These are phyloP conservation scores for Biancaea sappan DNA, from an alignment of 306 rosid genomes.

Conservation along the genomic window DNA sequence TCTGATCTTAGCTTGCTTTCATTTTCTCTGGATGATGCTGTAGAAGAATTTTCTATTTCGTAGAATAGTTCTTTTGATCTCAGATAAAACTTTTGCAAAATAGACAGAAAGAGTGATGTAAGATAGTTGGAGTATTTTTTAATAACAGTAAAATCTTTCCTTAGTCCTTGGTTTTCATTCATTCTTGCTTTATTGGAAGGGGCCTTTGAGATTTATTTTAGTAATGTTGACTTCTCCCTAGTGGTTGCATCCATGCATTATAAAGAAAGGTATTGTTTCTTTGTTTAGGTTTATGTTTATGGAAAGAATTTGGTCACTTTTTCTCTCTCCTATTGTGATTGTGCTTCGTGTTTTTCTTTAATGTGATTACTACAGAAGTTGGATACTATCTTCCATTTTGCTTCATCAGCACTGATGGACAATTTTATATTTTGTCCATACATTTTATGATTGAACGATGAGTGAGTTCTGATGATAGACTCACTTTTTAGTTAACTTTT, in stretches of 20 bases:
- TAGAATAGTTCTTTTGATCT: conserved; percentile 5
- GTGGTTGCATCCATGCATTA: conserved; percentile 17
- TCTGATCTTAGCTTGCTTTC: conserved; percentile 48
- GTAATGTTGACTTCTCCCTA: conserved; percentile 14
- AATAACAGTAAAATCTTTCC: neutral
- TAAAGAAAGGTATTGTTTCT: conserved; percentile 10
- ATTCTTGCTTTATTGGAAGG: neutral
- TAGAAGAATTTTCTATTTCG: conserved; percentile 29
- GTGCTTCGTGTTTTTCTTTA: conserved; percentile 18
- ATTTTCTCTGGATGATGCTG: conserved; percentile 39
- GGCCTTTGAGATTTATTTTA: neutral
- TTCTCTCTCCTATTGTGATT: conserved; percentile 21
- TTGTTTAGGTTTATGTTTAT: conserved; percentile 25
- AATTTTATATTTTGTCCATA: conserved; percentile 22
- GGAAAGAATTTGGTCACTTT: conserved; percentile 9
- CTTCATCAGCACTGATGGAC: conserved; percentile 18
- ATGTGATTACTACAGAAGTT: conserved; percentile 16
- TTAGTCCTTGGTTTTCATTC: conserved; percentile 18
- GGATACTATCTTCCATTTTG: conserved; percentile 18
- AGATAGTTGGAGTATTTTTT: conserved; percentile 26
- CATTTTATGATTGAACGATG: conserved; percentile 25
- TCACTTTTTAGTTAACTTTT: conserved; percentile 6
- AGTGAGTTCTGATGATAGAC: conserved; percentile 6
- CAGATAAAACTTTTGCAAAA: conserved; percentile 19
- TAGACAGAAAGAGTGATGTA: conserved; percentile 19